Evolutionary conservation across 257 asterid genomes (phyloP), one percentile per base, ranked within the genome.

Genomic region (Nicotiana attenuata): DNA sequence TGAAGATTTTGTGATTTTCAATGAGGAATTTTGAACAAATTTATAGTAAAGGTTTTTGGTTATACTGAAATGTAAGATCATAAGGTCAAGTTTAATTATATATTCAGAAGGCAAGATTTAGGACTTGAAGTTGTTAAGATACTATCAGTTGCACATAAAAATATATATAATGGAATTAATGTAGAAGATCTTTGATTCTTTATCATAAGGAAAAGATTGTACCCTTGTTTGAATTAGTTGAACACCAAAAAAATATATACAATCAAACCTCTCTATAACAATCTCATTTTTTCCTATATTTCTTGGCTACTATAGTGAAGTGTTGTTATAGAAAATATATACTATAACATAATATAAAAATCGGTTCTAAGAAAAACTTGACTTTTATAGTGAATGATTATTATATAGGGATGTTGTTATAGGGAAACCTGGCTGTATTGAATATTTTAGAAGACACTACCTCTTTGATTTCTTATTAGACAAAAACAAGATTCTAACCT

Each of bases 31-130:
- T 14, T 78, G 1, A 35, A 61, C 57, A 41, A 78, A 78, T 33
- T 78, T 78, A 47, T 47, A 59, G 24, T 16, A 20, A 38, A 57
- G 3, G 16, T n/a, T 14, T 33, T 57, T 20, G 5, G 38, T 35
- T 35, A 60, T 35, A 59, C 22, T 65, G 22, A 65, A 7, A 38
- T 38, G 11, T 41, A 7, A 41, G 47, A 41, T 38, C 0, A 41
- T 41, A 41, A 41, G 24, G 78, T 45, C 5, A 45, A 38, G 24
- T 22, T 20, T 16, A 6, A 78, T 78, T 38, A 66, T 81, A 31
- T 53, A 67, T 65, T 65, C 7, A 66, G 31, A 26, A 81, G 28
- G 68, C 83, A 81, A 66, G 68, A 81, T 33, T 52, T 50, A 38
- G 68, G 68, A 56, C 47, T 81, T 53, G 76, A 66, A 53, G 5